Percentiles rank a stretch among this genome's conserved stretches.
phyloP scores from a whole-genome alignment of 2,329 filamentous ascomycete species.

The Raffaelea ambrosiae region DNA sequence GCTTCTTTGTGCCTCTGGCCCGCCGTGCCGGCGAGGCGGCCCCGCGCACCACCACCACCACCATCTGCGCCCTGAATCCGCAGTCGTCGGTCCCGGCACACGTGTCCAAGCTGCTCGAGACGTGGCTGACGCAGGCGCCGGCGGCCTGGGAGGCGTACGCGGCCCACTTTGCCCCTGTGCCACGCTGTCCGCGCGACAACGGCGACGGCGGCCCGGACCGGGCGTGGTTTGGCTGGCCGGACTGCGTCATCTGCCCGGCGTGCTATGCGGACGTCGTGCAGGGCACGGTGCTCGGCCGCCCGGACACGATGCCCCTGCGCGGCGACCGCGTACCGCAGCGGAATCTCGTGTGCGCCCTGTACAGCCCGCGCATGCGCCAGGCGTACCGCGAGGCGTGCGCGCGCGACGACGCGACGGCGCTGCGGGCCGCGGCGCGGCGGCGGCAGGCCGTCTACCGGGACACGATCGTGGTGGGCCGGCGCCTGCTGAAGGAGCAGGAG shows the following conservation, averaged over 20 bases:
- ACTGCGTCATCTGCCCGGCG: conserved; percentile 23
- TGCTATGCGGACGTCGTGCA: conserved; percentile 23
- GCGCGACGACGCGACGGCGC: conserved; percentile 13
- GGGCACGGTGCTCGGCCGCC: conserved; percentile 19
- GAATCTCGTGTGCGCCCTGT: conserved; percentile 26
- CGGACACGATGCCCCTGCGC: conserved; percentile 16
- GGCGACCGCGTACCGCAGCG: conserved; percentile 15
- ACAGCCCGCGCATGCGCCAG: conserved; percentile 28
- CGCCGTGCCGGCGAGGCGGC: no score
- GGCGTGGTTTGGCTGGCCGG: conserved; percentile 26
- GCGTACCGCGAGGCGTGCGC: conserved; percentile 20
- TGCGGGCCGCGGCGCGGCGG: conserved; percentile 19
- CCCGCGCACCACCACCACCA: conserved; percentile 9
- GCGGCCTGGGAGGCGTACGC: not conserved
- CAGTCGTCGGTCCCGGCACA: conserved; percentile 16
- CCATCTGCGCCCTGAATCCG: conserved; percentile 25
- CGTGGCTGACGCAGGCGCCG: conserved; percentile 3
- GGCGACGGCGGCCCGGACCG: conserved; percentile 15
- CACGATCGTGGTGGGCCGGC: conserved; percentile 20
- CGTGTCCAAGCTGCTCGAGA: not conserved
- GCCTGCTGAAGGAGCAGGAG: conserved; percentile 2
- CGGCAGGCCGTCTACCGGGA: conserved; percentile 22
- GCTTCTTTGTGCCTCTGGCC: conserved; percentile 20
- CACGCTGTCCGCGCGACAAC: conserved; percentile 20
- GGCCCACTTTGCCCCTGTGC: conserved; percentile 7